Evolutionary conservation across 139 green algal species (phyloP), one percentile per base, ranked within the genome.

Genomic region (Closterium sp.): DNA sequence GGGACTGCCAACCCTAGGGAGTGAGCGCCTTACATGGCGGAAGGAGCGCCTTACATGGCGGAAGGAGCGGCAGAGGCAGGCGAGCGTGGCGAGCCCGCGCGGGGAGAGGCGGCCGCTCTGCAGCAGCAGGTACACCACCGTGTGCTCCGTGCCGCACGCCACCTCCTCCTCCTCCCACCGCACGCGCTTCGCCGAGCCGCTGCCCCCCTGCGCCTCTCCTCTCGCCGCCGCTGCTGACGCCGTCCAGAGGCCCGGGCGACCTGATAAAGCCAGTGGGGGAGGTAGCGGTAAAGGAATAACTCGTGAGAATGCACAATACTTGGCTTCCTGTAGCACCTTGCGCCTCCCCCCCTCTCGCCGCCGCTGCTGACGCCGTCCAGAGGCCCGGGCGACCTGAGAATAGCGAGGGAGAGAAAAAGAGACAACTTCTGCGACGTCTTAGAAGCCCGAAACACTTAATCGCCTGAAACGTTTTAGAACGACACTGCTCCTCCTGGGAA

Each of bases 61-160:
- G 85, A 88, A 88, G 85, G 85, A 88, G 85, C 29, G 29, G 85
- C 32, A 73, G 87, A 90, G 31, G 87, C 87, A 62, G 87, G 87
- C 30, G 87, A 90, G 24, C 17, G 24, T 27, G 31, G 30, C 87
- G 13, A 90, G 87, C 17, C 31, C 87, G 24, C 87, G 28, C 21
- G 87, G 28, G 9, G 28, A 29, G 30, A 90, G 87, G 87, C 32
- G 30, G 28, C 28, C 87, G 87, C 32, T 45, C 87, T 90, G 87
- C 28, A 90, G 87, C 87, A 90, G 87, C 87, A 90, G 87, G 13
- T 62, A 42, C 17, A 90, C 13, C 28, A 90, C 87, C 9, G 32
- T 45, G 30, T 90, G 87, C 87, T 90, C 87, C 24, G 32, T 62
- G 87, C 87, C 28, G 30, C 87, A 90, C 24, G 87, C 28, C 87